These are phyloP conservation scores for Trichoderma koningiopsis DNA, from an alignment of 2,329 filamentous ascomycete genomes.

Conservation along the genomic window DNA sequence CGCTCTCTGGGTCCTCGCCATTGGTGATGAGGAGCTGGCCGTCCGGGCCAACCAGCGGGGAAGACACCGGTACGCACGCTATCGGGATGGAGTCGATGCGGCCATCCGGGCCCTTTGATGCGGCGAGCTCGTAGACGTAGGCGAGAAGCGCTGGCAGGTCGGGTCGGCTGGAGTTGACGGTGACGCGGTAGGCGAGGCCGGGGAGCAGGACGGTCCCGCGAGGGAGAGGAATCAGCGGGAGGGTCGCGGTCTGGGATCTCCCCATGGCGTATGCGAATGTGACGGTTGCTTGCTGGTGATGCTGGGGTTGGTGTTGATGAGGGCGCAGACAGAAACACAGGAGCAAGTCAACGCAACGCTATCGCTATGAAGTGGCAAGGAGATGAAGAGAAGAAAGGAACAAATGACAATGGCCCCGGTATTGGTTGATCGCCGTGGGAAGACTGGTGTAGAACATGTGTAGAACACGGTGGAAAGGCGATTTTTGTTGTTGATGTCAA, in stretches of 20 bases:
- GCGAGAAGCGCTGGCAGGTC: slow-evolving; percentile 89
- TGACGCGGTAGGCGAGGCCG: slow-evolving; percentile 80
- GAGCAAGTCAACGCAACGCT: not conserved
- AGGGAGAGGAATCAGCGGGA: slow-evolving; percentile 82
- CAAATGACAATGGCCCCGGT: not conserved
- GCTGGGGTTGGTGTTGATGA: not conserved
- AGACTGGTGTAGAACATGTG: slow-evolving; percentile 8
- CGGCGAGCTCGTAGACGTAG: slow-evolving; percentile 76
- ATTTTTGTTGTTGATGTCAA: slow-evolving; percentile 13
- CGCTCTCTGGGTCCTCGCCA: slow-evolving; percentile 53
- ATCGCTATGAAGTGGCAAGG: not conserved
- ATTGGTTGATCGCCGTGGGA: slow-evolving; percentile 13
- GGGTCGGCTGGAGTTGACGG: slow-evolving; percentile 74
- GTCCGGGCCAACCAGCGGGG: slow-evolving; percentile 70
- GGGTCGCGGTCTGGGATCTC: slow-evolving; percentile 47
- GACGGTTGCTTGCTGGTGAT: not conserved
- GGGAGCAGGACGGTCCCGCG: slow-evolving; percentile 82
- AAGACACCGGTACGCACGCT: slow-evolving; percentile 83
- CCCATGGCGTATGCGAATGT: slow-evolving; percentile 37
- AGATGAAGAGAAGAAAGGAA: not conserved
- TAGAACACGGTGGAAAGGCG: slow-evolving; percentile 14
- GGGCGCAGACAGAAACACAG: not conserved
- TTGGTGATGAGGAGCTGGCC: slow-evolving; percentile 75
- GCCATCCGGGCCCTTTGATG: slow-evolving; percentile 66
- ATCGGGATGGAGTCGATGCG: slow-evolving; percentile 71